Conservation (phyloP, 305 asterid genomes). For the Coffea humblotiana region DNA sequence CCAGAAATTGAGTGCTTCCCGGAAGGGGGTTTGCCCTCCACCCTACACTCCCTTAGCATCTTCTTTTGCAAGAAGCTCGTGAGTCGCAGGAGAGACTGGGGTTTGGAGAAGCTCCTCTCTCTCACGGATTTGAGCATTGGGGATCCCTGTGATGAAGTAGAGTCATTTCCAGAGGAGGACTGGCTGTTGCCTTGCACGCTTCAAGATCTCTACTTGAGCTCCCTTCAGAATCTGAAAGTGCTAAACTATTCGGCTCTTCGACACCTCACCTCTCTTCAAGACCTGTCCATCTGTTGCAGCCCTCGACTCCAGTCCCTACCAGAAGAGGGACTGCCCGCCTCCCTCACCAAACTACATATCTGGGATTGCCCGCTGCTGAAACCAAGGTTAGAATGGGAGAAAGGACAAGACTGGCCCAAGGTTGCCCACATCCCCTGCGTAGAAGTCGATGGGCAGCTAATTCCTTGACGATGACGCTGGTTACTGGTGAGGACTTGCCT, state of each 20-base stretch:
- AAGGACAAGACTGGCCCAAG: too few species aligned
- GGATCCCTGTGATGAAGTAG: too few species aligned
- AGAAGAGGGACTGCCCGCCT: conserved; percentile 10
- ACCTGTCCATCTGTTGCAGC: too few species aligned
- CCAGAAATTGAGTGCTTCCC: conserved; percentile 3
- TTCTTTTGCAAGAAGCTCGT: neutral
- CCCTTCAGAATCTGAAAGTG: neutral
- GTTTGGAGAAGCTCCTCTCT: neutral
- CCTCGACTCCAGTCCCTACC: neutral
- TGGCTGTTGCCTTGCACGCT: conserved; percentile 11
- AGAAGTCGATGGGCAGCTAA: neutral
- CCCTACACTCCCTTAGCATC: neutral
- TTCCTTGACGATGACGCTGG: neutral
- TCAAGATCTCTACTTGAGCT: neutral
- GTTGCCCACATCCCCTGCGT: neutral
- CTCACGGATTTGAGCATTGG: conserved; percentile 21
- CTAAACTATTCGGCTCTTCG: conserved; percentile 8
- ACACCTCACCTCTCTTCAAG: neutral
- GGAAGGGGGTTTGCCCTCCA: too few species aligned
- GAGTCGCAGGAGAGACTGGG: neutral
- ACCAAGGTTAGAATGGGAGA: too few species aligned
- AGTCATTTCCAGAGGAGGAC: too few species aligned
- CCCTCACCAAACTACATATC: neutral
- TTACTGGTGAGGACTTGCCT: too few species aligned
- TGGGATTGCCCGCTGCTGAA: neutral